Evolutionary conservation across 2,329 filamentous ascomycete genomes (phyloP).

Genomic region (Fusarium buxicola): DNA sequence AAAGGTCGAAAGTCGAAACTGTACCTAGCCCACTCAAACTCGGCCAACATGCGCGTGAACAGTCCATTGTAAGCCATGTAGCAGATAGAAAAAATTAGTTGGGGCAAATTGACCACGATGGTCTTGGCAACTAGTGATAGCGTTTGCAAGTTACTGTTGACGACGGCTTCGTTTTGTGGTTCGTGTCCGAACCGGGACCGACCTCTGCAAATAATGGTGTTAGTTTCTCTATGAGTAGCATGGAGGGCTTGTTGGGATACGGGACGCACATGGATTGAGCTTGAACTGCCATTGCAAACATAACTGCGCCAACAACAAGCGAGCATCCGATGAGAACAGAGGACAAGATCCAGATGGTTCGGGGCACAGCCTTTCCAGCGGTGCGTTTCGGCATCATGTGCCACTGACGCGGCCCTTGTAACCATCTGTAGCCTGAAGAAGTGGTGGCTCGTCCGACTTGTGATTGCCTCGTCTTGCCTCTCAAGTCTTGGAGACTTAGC

Average conservation of each 20-base stretch:
- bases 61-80: constrained; percentile 31
- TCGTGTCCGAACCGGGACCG: constrained; percentile 13
- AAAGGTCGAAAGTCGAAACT: constrained; percentile 20
- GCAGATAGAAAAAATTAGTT: constrained; percentile 28
- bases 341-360: constrained; percentile 24
- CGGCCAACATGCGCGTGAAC: constrained; percentile 35
- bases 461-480: not conserved
- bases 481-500: constrained; percentile 13
- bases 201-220: not conserved
- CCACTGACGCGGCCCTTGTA: constrained; percentile 22
- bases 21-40: constrained; percentile 33
- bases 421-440: constrained; percentile 4
- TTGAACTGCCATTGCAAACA: constrained; percentile 11
- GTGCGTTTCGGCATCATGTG: not conserved
- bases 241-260: rapidly evolving
- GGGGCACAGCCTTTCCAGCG: constrained; percentile 23
- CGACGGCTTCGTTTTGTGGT: constrained; percentile 10
- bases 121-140: constrained; percentile 7
- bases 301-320: constrained; percentile 5
- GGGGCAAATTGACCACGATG: constrained; percentile 28
- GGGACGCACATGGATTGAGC: constrained; percentile 17
- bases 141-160: rapidly evolving
- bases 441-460: not conserved
- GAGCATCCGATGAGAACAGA: constrained; percentile 25
- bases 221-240: not conserved